These are phyloP conservation scores for Bacidia gigantensis DNA, from an alignment of 495 filamentous ascomycete genomes.

Conservation along the genomic window DNA sequence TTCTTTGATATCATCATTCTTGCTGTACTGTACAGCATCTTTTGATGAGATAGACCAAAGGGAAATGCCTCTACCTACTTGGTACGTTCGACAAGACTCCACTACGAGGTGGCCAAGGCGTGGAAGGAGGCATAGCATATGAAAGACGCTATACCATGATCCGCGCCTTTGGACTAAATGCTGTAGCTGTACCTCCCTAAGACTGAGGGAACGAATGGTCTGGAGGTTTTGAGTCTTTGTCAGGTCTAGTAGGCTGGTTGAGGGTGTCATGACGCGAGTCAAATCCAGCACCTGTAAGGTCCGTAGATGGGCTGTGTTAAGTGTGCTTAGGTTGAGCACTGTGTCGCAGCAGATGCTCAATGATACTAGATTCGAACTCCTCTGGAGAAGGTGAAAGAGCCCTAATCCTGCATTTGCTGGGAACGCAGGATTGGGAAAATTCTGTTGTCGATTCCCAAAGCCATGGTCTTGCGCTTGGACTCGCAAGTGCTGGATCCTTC, in stretches of 20 bases:
- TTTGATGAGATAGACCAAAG: background rate
- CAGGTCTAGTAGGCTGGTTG: background rate
- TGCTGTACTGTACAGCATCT: background rate
- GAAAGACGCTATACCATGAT: background rate
- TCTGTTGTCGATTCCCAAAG: background rate
- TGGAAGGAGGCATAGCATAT: background rate
- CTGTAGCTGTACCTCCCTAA: background rate
- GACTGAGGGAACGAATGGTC: background rate
- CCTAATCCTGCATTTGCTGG: too few relatives aligned
- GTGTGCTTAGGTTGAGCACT: background rate
- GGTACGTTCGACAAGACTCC: background rate
- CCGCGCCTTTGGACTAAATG: too few relatives aligned
- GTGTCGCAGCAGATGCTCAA: background rate
- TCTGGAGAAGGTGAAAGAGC: background rate
- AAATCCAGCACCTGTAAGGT: background rate
- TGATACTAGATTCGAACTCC: background rate
- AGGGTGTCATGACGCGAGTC: background rate
- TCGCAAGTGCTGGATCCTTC: background rate
- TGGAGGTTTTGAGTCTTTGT: background rate
- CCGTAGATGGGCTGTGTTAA: background rate
- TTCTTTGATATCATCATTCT: background rate
- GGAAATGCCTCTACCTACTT: background rate
- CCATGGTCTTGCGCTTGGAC: background rate
- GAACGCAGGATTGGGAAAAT: background rate
- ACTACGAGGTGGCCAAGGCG: background rate